These are phyloP conservation scores for Colletotrichum sp. DNA, from an alignment of 2,329 filamentous ascomycete species.

Conservation along the genomic window DNA sequence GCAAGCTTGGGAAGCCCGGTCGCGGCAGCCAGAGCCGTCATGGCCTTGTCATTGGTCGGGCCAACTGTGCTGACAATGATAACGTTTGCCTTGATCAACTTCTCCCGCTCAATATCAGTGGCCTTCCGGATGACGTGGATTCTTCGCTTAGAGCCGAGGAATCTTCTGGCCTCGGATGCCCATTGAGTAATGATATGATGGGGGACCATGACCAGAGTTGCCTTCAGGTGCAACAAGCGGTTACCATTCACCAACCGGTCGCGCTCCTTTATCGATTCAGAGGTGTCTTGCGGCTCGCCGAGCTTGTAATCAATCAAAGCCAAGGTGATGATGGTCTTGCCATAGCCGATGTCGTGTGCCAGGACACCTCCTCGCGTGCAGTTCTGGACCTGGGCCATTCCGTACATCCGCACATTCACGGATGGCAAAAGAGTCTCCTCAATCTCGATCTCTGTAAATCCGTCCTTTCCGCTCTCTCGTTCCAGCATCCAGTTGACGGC, in stretches of 20 bases:
- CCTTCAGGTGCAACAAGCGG: conserved; percentile 29
- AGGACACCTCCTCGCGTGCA: conserved; percentile 41
- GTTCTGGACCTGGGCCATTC: conserved; percentile 30
- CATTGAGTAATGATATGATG: conserved; percentile 45
- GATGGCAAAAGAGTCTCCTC: conserved; percentile 40
- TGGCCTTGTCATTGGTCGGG: background rate
- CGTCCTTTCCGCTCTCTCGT: conserved; percentile 22
- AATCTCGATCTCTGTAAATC: conserved; percentile 40
- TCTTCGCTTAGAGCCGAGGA: conserved; percentile 27
- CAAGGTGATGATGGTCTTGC: conserved; percentile 47
- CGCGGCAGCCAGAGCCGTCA: conserved; percentile 13
- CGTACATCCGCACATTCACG: conserved; percentile 38
- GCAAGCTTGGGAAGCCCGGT: background rate
- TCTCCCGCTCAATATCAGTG: background rate
- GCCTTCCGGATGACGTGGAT: conserved; percentile 30
- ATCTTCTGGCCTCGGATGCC: conserved; percentile 35
- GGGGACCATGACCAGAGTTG: conserved; percentile 45
- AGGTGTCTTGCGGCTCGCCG: conserved; percentile 20
- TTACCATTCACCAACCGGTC: background rate
- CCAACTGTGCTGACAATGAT: conserved; percentile 37
- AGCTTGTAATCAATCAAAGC: conserved; percentile 35
- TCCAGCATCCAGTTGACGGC: conserved; percentile 30
- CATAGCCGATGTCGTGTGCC: conserved; percentile 49
- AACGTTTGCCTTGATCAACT: conserved; percentile 37
- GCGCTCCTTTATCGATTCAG: conserved; percentile 22